Base-by-base conservation (phyloP, 495 filamentous ascomycete species). In the Xylaria intraflava region DNA sequence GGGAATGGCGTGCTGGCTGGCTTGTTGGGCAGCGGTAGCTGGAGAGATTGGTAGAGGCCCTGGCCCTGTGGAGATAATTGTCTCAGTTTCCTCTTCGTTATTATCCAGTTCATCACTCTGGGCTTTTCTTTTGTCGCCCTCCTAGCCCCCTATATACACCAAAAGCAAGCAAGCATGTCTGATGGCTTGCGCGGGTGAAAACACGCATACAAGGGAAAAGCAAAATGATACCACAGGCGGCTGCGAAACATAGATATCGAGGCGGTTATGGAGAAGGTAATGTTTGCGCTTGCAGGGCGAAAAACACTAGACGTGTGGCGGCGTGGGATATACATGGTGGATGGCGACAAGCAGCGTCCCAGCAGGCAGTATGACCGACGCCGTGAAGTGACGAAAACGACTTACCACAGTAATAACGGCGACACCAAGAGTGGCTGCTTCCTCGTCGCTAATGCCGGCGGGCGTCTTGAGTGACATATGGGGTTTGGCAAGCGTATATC, bases 371-470 rank as follows among this genome's bases (percentile, higher is more conserved):
- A 29, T 29, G 40, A 43, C 4, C 23, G 11, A 30, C n/a, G 5
- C 31, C 4, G 2, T 0, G 2, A n/a, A 40, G 27, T 16, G 24
- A 52, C 17, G 49, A 7, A 3, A 16, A 23, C 5, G 2, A 62
- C 61, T 16, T 67, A 71, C 77, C 9, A 75, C 67, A 2, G 75
- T 78, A 16, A 66, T 64, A 24, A 77, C 63, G 20, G 74, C 71
- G 11, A 78, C 71, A 6, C 75, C 75, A 0, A 78, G 46, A 2
- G 77, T 77, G 0, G 77, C 72, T 0, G 72, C 76, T 51, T 77
- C 64, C 43, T 68, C 66, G 44, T 71, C 59, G n/a, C 43, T 68
- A 27, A 78, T 45, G 36, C 64, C 65, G 33, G 69, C 65, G 0
- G 74, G 76, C 22, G 55, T 53, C 39, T 67, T 66, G 43, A 61